Evolutionary conservation across 1,284 basidiomycete species (phyloP), one percentile per base, ranked within the genome.

Genomic region (Macrocystidia cucumis): DNA sequence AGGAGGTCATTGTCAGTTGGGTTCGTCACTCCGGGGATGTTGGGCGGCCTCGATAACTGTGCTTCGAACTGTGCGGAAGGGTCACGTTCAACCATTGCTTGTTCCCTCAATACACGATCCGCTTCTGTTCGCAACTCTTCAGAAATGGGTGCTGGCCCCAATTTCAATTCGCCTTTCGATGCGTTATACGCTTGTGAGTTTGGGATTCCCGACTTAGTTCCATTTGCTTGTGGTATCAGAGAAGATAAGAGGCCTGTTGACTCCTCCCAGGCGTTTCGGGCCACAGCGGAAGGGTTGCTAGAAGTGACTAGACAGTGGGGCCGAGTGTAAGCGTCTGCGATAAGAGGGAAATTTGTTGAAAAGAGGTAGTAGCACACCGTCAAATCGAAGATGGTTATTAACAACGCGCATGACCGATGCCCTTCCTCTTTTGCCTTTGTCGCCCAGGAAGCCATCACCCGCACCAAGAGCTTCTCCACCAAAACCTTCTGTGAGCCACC

Each of bases 401-500:
- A 98, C 84, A 29, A 98, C 91, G 32, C 84, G 77, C 74, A 97
- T 85, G 41, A 98, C 85, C 6, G 90, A 80, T 37, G 88, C 73
- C 49, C 88, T 62, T 21, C 86, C 85, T 42, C 85, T 69, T 46
- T 86, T 85, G 18, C 84, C 78, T 43, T 73, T 77, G 46, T 91
- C 89, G 5, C 90, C 81, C 16, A 81, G 72, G 46, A 90, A 88
- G 12, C 91, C 86, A 32, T 84, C 79, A 6, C 88, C 85, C 40
- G 78, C 73, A 19, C 92, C 85, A 18, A 82, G 64, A 1, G 83
- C 80, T 50, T 93, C 90, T 19, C 91, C 86, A 19, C 86, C 87
- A n/a, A 82, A 67, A 21, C 90, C 91, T 54, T 92, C 91, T 12
- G 89, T 96, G 37, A 99, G 63, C 96, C 96, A 99, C 23, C 93